Evolutionary conservation across 352 stramenopile species (phyloP), one percentile per base, ranked within the genome.

Genomic region (Vaucheria bursata): DNA sequence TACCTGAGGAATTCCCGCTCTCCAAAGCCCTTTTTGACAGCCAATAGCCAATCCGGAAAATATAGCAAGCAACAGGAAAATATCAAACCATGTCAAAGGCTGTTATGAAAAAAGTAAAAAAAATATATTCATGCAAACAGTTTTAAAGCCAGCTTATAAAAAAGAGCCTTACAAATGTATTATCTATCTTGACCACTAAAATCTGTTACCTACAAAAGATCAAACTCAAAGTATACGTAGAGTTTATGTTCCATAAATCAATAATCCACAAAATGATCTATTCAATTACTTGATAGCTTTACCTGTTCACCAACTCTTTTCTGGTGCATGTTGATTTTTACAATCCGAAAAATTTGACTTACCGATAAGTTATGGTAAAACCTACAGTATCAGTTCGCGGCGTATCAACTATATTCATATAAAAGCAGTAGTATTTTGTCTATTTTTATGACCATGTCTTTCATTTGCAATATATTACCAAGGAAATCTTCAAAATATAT

Each of bases 1-100:
- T 69, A 69, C 59, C 59, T 69, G 59, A 18, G 59, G 59, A 34
- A 69, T 69, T 18, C 33, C 18, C 33, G 59, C 59, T 8, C 59
- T 6, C 59, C 59, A 69, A 4, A 69, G 59, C 18, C 6, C 59
- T 38, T 8, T 29, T 38, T 69, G 59, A 29, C 59, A 69, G 8
- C 59, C 59, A 38, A 29, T 29, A 34, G 4, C 34, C 59, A 69
- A 34, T 8, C 5, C 18, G 5, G 33, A 5, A 4, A 69, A 4
- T 69, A 69, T 69, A 4, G 18, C 4, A 18, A 38, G 6, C 29
- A 69, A 34, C 29, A 69, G 18, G 4, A 29, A 34, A 4, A 69
- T 18, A 38, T 69, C 59, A 8, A 69, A 5, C 59, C 59, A 69
- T 38, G 59, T 38, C 4, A 38, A 8, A 38, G 29, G 59, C 59